Base-by-base conservation (phyloP, 2,329 filamentous ascomycete genomes). In the Nemania sp. region DNA sequence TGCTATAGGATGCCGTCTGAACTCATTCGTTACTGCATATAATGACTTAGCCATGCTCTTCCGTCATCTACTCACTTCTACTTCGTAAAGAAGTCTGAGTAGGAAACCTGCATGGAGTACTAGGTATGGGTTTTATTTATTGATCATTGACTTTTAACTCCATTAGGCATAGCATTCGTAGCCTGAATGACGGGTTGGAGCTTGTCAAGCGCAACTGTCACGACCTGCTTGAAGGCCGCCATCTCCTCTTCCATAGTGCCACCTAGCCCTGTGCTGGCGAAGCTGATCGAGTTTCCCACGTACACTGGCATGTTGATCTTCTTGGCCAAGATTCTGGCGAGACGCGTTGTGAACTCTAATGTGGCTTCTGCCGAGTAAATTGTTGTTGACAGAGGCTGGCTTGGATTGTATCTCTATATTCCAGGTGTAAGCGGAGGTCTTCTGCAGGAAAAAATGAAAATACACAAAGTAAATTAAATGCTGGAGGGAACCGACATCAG, bases 191-290 rank as follows among this genome's bases (percentile, higher is more conserved):
- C 65, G 51, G 73, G 73, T 60, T 77, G 71, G 47, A 89, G 74
- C 67, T 85, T 81, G 45, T 78, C 77, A 72, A 87, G 78, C 13
- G 93, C 83, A 48, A 90, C 85, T 60, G 90, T 84, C 34, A 93
- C 87, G 42, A 96, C 86, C 65, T 83, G 84, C 70, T 85, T 87
- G 69, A 97, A 88, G 0, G 90, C 91, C 72, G 94, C 92, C 87
- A 97, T 93, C 78, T 98, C 94, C 79, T 98, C 95, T 72, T 97
- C 93, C 6, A 94, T 86, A 0, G 87, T 90, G 18, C 92, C 90
- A 10, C 92, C 92, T 69, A 92, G 84, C 1, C 88, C 90, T 5
- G 88, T 83, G 69, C 82, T 86, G 13, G 85, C 84, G 65, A 97
- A 87, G 67, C 88, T 91, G 69, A 96, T 87, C 35, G 92, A 97